Percentiles rank a stretch among this genome's conserved stretches.
phyloP scores from a whole-genome alignment of 2,329 filamentous ascomycete genomes.

The Colletotrichum filicis region DNA sequence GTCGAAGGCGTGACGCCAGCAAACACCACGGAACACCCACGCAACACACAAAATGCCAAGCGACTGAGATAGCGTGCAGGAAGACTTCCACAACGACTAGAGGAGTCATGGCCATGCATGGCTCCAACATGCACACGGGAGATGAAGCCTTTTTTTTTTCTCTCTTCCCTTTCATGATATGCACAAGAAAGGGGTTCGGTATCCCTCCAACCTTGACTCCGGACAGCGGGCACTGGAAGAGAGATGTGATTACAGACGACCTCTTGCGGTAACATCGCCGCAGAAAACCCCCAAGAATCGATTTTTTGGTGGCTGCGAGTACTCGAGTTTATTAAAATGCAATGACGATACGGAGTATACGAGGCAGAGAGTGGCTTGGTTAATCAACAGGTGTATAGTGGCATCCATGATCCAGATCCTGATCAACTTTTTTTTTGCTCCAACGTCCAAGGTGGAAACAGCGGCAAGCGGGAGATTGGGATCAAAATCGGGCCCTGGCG shows the following conservation, averaged over 20 bases:
- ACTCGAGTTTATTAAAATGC: neutral
- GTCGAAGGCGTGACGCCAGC: conserved; percentile 3
- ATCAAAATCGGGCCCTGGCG: conserved; percentile 39
- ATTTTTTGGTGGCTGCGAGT: neutral
- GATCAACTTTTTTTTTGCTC: neutral
- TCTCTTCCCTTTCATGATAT: neutral
- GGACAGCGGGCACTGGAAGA: neutral
- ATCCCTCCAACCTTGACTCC: neutral
- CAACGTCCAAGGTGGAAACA: conserved; percentile 9
- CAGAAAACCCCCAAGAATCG: neutral
- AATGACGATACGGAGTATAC: conserved; percentile 20
- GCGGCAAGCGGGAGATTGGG: conserved; percentile 39
- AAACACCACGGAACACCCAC: neutral
- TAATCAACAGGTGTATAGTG: neutral
- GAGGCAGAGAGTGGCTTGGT: conserved; percentile 15
- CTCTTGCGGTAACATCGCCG: neutral
- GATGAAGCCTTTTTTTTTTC: neutral
- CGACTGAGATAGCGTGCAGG: neutral
- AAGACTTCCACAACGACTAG: neutral
- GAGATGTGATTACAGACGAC: neutral
- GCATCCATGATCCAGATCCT: conserved; percentile 3
- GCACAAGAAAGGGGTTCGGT: conserved; percentile 13
- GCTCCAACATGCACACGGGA: conserved; percentile 12
- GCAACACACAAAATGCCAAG: neutral
- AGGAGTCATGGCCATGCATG: conserved; percentile 6